phyloP scores from a whole-genome alignment of 768 basidiomycete genomes.

The Boletales sp. region DNA sequence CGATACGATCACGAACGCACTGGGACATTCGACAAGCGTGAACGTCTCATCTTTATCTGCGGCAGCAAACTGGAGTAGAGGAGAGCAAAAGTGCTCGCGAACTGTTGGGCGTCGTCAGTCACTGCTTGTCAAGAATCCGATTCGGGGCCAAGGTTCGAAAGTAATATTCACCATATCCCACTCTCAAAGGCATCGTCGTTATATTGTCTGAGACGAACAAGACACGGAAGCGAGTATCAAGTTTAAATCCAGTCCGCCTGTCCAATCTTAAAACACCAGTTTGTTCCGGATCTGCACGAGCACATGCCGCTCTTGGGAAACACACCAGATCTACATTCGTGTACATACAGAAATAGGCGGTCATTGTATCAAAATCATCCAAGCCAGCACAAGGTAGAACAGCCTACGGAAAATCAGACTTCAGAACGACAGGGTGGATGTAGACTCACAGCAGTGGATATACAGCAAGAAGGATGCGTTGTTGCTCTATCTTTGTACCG shows the following conservation, averaged over 20 bases:
- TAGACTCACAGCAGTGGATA: conserved; percentile 85
- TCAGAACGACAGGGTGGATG: background rate
- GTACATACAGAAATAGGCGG: conserved; percentile 1
- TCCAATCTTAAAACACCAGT: conserved; percentile 1
- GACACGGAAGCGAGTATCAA: too few relatives aligned
- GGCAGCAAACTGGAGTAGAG: conserved; percentile 80
- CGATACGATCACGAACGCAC: conserved; percentile 35
- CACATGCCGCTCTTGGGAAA: background rate
- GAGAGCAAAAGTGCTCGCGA: conserved; percentile 88
- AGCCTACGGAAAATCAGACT: conserved; percentile 43
- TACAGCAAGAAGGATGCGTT: conserved; percentile 87
- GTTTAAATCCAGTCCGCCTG: background rate
- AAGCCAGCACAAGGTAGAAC: conserved; percentile 92
- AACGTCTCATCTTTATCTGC: conserved; percentile 70
- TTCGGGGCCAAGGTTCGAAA: too few relatives aligned
- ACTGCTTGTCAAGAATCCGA: conserved; percentile 1
- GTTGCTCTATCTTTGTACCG: conserved; percentile 89
- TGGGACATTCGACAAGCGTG: conserved; percentile 84
- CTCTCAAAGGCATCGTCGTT: conserved; percentile 25
- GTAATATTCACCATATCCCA: conserved; percentile 29
- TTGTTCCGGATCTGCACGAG: background rate
- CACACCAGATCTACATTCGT: conserved; percentile 12
- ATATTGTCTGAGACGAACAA: background rate
- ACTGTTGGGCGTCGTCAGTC: conserved; percentile 39
- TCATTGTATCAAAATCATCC: conserved; percentile 95